These are phyloP conservation scores for Cenchrus fungigraminus DNA, from an alignment of 176 grass and related monocot species.

Conservation along the genomic window DNA sequence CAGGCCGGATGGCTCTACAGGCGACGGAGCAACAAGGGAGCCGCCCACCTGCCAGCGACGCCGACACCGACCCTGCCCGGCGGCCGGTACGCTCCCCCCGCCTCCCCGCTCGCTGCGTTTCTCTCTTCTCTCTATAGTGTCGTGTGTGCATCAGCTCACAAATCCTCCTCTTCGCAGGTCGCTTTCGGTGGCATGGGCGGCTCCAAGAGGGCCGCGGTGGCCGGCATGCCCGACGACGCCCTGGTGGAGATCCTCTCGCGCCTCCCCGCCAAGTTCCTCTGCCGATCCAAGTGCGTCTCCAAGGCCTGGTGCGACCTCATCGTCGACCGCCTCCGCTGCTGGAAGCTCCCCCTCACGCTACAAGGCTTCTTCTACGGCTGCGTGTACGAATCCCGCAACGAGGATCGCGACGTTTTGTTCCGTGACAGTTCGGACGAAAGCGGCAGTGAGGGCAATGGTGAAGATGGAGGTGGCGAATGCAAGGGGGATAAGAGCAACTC, in stretches of 20 bases:
- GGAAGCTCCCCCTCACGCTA: background rate
- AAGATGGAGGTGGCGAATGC: too few species aligned
- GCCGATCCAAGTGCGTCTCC: too few species aligned
- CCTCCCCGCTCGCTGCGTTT: background rate
- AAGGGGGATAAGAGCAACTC: too few species aligned
- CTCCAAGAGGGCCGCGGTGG: background rate
- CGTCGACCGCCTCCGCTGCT: too few species aligned
- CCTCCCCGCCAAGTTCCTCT: background rate
- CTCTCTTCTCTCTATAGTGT: background rate
- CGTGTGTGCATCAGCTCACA: background rate
- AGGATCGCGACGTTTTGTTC: too few species aligned
- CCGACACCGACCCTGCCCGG: background rate
- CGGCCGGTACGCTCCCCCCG: background rate
- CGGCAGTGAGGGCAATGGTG: background rate
- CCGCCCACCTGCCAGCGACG: background rate
- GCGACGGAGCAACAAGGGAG: background rate
- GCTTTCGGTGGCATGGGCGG: background rate
- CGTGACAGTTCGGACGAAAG: too few species aligned
- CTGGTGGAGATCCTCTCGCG: too few species aligned
- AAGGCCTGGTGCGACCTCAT: too few species aligned
- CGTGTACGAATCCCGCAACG: too few species aligned
- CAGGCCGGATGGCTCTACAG: background rate
- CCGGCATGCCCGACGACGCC: background rate
- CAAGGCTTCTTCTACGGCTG: background rate
- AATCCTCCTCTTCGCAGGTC: background rate